Base-by-base conservation (phyloP, 2,329 filamentous ascomycete species). In the Drechslerella stenobrocha region DNA sequence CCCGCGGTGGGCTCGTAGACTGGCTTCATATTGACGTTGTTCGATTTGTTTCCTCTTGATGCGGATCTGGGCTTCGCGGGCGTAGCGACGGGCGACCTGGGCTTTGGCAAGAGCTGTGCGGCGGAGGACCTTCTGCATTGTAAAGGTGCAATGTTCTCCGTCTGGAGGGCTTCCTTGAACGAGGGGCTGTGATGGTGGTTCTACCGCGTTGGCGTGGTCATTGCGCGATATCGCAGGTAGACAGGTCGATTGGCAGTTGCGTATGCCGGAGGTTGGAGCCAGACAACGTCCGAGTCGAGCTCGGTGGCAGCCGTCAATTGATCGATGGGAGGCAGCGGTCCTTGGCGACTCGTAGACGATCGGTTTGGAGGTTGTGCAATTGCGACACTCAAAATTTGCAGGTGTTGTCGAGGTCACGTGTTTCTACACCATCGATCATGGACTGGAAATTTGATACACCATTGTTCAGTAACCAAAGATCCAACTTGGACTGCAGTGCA, bases 81-180 rank as follows among this genome's bases (percentile, higher is more conserved):
- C 64, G 32, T 63, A 63, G 13, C 58, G 56, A n/a, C 52, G 58
- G 48, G 64, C 64, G 9, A 47, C 64, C 20, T 55, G 32, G 13
- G 64, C 57, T 32, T 61, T 63, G 8, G 64, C 64, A n/a, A 69
- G 46, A n/a, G 37, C 34, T 3, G 64, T 35, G 11, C 64, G 64
- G 52, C 64, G 64, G 64, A 69, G 32, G 35, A 63, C 46, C 32
- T 56, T 55, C 15, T 69, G 45, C 64, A 69, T 69, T 6, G 22
- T 64, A 30, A 4, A 3, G 15, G 15, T 8, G 37, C 6, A 18
- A 32, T 42, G 20, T 11, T 46, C n/a, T 42, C 32, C 24, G 5
- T 47, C 8, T 24, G 18, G 42, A 26, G 28, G 18, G 15, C 28
- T 4, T 35, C 44, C 15, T 20, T 46, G 11, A 26, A 45, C 35